Percentiles rank a stretch among this genome's conserved stretches.
Evolutionary conservation across 805 yeast species (phyloP).

Genomic region (Kluyveromyces nonfermentans): DNA sequence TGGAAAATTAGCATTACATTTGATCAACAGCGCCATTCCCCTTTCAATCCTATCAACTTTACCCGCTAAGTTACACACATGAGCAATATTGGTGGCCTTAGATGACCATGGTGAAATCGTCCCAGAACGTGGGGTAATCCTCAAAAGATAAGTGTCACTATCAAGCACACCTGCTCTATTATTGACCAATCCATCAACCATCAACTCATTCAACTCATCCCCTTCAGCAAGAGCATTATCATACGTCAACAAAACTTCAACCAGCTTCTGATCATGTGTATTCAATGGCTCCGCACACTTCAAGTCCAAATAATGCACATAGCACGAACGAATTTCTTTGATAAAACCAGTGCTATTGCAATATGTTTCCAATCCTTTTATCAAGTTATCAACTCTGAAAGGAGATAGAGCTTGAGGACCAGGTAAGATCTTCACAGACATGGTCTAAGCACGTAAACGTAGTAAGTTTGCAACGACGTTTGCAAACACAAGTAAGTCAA

Average conservation of each 20-base stretch:
- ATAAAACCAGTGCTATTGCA: constrained; percentile 57
- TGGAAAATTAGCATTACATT: constrained; percentile 64
- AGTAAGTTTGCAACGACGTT: neutral
- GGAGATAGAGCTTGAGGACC: constrained; percentile 88
- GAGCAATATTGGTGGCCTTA: constrained; percentile 90
- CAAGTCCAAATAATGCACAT: constrained; percentile 71
- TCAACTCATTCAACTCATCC: constrained; percentile 29
- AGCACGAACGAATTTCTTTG: constrained; percentile 61
- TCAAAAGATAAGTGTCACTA: constrained; percentile 46
- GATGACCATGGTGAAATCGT: constrained; percentile 99
- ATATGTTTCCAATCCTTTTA: constrained; percentile 61
- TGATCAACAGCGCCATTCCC: constrained; percentile 68
- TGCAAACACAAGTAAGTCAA: neutral
- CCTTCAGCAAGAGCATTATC: constrained; percentile 53
- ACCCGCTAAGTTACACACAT: constrained; percentile 72
- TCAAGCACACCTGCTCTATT: constrained; percentile 24
- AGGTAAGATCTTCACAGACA: constrained; percentile 49
- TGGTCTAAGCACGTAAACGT: constrained; percentile 8
- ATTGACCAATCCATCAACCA: constrained; percentile 23
- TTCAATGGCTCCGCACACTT: constrained; percentile 28
- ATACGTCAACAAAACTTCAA: constrained; percentile 61
- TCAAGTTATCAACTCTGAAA: constrained; percentile 70
- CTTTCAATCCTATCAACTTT: constrained; percentile 81
- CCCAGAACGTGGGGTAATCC: constrained; percentile 86
- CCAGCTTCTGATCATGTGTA: constrained; percentile 35